phyloP scores from a whole-genome alignment of 257 asterid species.

The Ilex aquifolium region DNA sequence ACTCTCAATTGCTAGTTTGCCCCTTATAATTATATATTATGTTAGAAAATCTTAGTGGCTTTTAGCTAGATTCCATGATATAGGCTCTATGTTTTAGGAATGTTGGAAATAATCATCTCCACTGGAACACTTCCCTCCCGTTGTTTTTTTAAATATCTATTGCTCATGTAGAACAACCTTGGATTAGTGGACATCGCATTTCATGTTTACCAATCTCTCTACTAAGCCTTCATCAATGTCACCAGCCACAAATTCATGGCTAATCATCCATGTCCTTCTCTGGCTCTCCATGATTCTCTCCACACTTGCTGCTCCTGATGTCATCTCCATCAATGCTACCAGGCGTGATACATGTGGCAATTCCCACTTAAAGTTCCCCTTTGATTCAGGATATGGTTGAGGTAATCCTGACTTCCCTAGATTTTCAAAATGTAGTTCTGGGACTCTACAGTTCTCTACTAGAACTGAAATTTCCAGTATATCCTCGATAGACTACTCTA shows the following conservation, averaged over 20 bases:
- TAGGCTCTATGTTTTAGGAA: conserved; percentile 51
- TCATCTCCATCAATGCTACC: conserved; percentile 33
- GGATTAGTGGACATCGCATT: background rate
- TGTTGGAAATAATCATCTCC: conserved; percentile 19
- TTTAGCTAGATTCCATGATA: conserved; percentile 38
- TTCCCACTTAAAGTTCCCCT: conserved; percentile 46
- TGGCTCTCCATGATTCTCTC: conserved; percentile 19
- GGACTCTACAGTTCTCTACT: conserved; percentile 35
- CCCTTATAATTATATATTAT: too few relatives aligned
- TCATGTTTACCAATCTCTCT: background rate
- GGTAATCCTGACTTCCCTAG: conserved; percentile 54
- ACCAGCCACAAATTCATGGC: conserved; percentile 5
- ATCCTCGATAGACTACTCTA: conserved; percentile 50
- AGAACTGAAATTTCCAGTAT: conserved; percentile 35
- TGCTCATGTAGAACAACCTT: background rate
- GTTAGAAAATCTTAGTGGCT: conserved; percentile 4
- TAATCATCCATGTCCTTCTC: conserved; percentile 5
- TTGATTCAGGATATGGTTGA: conserved; percentile 58
- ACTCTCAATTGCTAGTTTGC: too few relatives aligned
- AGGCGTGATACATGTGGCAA: conserved; percentile 49
- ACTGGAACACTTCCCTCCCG: conserved; percentile 14
- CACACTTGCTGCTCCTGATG: conserved; percentile 33
- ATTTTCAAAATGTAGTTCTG: conserved; percentile 31
- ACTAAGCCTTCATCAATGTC: conserved; percentile 20
- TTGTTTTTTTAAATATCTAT: conserved; percentile 6